Evolutionary conservation across 495 filamentous ascomycete genomes (phyloP), one percentile per base, ranked within the genome.

Genomic region (Trichoderma virens): DNA sequence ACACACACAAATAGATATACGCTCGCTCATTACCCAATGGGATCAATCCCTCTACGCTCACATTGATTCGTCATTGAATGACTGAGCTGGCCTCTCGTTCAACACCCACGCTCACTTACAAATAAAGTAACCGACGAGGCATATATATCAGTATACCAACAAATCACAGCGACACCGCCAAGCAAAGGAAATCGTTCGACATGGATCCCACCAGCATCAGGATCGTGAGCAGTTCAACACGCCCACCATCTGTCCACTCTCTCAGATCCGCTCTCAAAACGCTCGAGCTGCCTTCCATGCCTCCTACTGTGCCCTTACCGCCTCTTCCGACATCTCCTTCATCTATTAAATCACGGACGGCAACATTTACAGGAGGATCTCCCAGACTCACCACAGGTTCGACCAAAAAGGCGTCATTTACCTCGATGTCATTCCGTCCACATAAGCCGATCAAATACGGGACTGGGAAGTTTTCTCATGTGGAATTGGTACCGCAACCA

Each of bases 401-500:
- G 30, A 72, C 72, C 11, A 77, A 70, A 51, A 56, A 56, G 25
- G 23, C 51, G 13, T 56, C 51, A 7, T n/a, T 56, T n/a, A 56
- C 51, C 6, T 56, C 51, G 3, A 27, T 56, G 28, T 27, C 51
- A 20, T 30, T 27, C 7, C 27, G 27, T 27, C 51, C 23, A 0
- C 25, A 56, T 56, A 56, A 30, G n/a, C 51, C 72, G 13, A 75
- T 78, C 65, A 83, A 82, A 66, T 82, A 78, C 34, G 79, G 72
- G 8, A 72, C 39, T 27, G 79, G 80, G 7, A 82, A 75, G 60
- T 66, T 74, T 54, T 70, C 72, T 13, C 67, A 68, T 28, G 68
- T 81, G 18, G 79, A 82, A 66, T 68, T 83, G 54, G 78, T 78
- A 5, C 80, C 80, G 14, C 79, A 78, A 47, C 79, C 80, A 2